Evolutionary conservation across 495 filamentous ascomycete species (phyloP).

Genomic region (Penicillium malachiteum): DNA sequence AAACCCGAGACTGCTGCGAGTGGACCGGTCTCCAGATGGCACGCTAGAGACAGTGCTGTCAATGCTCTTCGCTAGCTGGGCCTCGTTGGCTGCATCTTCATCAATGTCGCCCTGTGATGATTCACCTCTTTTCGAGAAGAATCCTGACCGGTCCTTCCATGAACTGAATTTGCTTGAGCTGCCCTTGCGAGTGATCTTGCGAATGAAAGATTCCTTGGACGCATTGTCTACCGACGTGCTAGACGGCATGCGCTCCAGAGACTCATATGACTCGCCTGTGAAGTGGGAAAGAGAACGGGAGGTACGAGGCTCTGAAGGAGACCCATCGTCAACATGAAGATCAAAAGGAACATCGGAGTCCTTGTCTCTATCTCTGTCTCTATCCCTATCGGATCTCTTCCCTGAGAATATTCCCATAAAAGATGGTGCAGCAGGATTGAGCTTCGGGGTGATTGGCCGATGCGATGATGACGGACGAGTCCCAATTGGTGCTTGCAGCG

Average conservation of each 20-base stretch:
- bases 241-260: conserved; percentile 67
- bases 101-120: conserved; percentile 51
- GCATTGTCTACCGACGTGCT: conserved; percentile 63
- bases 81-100: conserved; percentile 44
- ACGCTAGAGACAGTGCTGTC: conserved; percentile 47
- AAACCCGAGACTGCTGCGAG: conserved; percentile 48
- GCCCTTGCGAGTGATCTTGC: conserved; percentile 75
- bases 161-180: conserved; percentile 79
- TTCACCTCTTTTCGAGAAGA: conserved; percentile 63
- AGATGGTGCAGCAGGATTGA: conserved; percentile 61
- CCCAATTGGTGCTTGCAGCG: conserved; percentile 54
- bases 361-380: conserved; percentile 34
- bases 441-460: conserved; percentile 54
- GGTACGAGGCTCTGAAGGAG: conserved; percentile 60
- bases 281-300: conserved; percentile 63
- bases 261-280: conserved; percentile 70
- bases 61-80: conserved; percentile 47
- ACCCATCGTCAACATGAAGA: conserved; percentile 49
- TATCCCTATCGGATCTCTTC: conserved; percentile 42
- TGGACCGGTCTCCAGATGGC: conserved; percentile 44
- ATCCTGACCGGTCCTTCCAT: conserved; percentile 63
- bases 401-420: conserved; percentile 53
- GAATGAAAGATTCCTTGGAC: conserved; percentile 62
- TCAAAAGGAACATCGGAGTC: conserved; percentile 37
- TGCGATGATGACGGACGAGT: conserved; percentile 55